These are phyloP conservation scores for Mediolabrus comicus DNA, from an alignment of 108 stramenopile genomes.

Conservation along the genomic window DNA sequence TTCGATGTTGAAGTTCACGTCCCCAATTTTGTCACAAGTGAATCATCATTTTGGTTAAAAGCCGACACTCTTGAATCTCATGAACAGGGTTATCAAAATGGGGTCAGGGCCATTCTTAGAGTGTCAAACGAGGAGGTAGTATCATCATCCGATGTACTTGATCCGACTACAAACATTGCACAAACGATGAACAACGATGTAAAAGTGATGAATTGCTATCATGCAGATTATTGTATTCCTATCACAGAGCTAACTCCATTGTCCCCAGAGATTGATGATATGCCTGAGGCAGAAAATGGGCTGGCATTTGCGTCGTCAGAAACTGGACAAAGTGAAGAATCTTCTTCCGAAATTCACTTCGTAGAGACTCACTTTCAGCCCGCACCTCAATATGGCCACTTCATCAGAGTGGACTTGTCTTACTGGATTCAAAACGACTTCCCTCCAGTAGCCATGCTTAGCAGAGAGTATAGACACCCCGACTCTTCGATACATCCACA, in stretches of 20 bases:
- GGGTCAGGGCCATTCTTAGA: slow-evolving; percentile 8
- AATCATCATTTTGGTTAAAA: slow-evolving; percentile 25
- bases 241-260: slow-evolving; percentile 8
- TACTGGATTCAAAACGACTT: slow-evolving; percentile 19
- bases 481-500: slow-evolving; percentile 10
- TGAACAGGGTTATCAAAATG: slow-evolving; percentile 17
- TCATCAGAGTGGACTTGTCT: slow-evolving; percentile 15
- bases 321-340: neutral
- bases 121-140: neutral
- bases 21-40: neutral
- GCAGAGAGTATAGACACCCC: neutral
- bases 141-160: neutral
- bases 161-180: neutral
- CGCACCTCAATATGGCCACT: slow-evolving; percentile 23
- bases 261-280: neutral
- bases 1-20: slow-evolving; percentile 10
- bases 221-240: slow-evolving; percentile 10
- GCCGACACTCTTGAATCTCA: slow-evolving; percentile 27
- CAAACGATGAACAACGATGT: neutral
- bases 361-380: slow-evolving; percentile 10
- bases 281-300: neutral
- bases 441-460: slow-evolving; percentile 7
- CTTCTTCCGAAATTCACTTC: slow-evolving; percentile 1
- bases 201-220: slow-evolving; percentile 16
- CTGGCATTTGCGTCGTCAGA: neutral